Evolutionary conservation across 129 eudicot species (phyloP), one percentile per base, ranked within the genome.

Genomic region (Sambucus nigra): DNA sequence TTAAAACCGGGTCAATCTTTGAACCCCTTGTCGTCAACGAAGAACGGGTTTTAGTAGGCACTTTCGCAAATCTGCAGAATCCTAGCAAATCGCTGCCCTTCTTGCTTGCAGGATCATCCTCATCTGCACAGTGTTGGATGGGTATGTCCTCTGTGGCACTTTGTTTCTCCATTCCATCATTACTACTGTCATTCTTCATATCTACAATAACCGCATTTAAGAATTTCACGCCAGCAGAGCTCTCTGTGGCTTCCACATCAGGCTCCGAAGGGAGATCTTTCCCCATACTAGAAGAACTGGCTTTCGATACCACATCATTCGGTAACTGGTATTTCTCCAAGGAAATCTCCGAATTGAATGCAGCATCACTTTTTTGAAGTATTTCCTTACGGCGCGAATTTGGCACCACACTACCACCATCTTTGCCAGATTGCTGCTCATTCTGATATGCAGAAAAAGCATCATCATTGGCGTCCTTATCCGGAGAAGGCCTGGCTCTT

Each of bases 41-140:
- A 49, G 97, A 81, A 66, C 84, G 87, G 7, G 87, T 78, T 71
- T 61, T 78, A 40, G 96, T 76, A 39, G 85, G 88, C 55, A 82
- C 75, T 60, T 82, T 82, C 21, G 68, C 75, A 71, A 68, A 77
- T 31, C 70, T 71, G 65, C 76, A 68, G 19, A 74, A 56, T 33
- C 69, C 73, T 26, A 77, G 51, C 61, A 88, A 68, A 65, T 77
- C 81, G 51, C 53, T 61, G 46, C 38, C 45, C 53, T 54, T 64
- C 22, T 44, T 68, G 40, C 57, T 64, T 42, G 51, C 69, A 58
- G 61, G 21, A 39, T 51, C 53, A 69, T 47, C 73, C n/a, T 51
- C 71, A 49, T 61, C 57, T 22, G 35, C 55, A 48, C 35, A 17
- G 18, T 59, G 56, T 48, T 71, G 64, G 25, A 66, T 53, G 13